phyloP scores from a whole-genome alignment of 331 rosid genomes.

The Acacia concinna region DNA sequence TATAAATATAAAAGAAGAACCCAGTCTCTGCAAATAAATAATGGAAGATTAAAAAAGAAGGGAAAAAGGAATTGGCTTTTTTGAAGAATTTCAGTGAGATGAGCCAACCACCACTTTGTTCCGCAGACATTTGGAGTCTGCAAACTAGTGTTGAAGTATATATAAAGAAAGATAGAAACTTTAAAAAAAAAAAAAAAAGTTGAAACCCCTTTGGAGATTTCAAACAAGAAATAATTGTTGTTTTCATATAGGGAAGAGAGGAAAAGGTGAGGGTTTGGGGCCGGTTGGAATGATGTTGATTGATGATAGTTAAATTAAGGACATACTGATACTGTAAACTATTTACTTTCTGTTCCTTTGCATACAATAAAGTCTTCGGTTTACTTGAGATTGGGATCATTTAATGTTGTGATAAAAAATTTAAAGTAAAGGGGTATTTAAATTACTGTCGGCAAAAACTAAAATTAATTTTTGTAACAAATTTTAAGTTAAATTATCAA shows the following conservation, averaged over 20 bases:
- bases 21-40: not conserved
- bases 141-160: not conserved
- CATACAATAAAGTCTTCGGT: constrained; percentile 27
- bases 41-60: not conserved
- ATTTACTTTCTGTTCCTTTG: constrained; percentile 31
- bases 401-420: not conserved
- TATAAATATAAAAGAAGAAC: not conserved
- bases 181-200: not conserved
- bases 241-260: constrained; percentile 40
- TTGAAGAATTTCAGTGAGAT: constrained; percentile 30
- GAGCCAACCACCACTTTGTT: constrained; percentile 21
- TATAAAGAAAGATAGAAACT: not conserved
- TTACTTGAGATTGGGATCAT: not conserved
- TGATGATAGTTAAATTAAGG: constrained; percentile 35
- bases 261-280: not conserved
- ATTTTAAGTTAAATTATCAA: not conserved
- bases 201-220: constrained; percentile 21
- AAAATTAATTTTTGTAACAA: not conserved
- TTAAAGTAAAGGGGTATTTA: not conserved
- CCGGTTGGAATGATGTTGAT: constrained; percentile 35
- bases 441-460: no score
- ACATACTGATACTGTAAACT: constrained; percentile 32
- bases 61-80: constrained; percentile 33
- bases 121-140: constrained; percentile 24
- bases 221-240: constrained; percentile 26